A percentile compares a stretch with the other conserved stretches of the same genome.
These are phyloP conservation scores for Limnanthes douglasii DNA, from an alignment of 345 rosid species.

Conservation along the genomic window DNA sequence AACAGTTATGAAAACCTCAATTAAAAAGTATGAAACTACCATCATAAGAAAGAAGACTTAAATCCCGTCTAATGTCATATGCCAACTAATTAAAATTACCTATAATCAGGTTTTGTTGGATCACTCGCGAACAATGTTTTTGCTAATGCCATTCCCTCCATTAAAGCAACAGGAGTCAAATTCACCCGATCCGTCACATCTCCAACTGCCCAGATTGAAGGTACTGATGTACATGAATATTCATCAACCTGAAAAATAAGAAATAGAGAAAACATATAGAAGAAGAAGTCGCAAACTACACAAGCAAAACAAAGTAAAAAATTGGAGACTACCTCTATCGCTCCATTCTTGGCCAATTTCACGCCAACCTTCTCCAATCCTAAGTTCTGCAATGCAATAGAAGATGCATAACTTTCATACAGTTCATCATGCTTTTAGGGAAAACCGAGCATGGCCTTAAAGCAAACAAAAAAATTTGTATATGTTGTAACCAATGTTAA, in stretches of 20 bases:
- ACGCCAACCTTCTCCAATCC: slow-evolving; percentile 77
- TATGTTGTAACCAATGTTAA: too few species aligned
- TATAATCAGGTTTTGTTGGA: slow-evolving; percentile 79
- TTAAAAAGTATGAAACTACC: too few species aligned
- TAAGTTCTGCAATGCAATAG: slow-evolving; percentile 48
- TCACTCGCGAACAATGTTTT: slow-evolving; percentile 64
- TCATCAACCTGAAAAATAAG: slow-evolving; percentile 64
- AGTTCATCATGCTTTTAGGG: too few species aligned
- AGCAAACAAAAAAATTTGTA: too few species aligned
- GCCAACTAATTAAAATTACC: slow-evolving; percentile 24
- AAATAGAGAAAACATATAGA: slow-evolving; percentile 3
- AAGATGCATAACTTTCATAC: slow-evolving; percentile 8
- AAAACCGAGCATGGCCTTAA: too few species aligned
- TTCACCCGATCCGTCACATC: slow-evolving; percentile 89
- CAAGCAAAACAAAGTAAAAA: slow-evolving; percentile 3
- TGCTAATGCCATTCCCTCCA: slow-evolving; percentile 97
- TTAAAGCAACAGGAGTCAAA: slow-evolving; percentile 96
- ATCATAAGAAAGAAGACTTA: background rate
- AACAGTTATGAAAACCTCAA: too few species aligned
- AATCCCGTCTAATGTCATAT: too few species aligned
- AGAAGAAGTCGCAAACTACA: slow-evolving; percentile 1
- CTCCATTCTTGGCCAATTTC: slow-evolving; percentile 63
- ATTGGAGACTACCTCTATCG: slow-evolving; percentile 54
- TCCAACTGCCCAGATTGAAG: slow-evolving; percentile 97
- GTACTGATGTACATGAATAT: slow-evolving; percentile 64